Conservation (phyloP, 345 rosid genomes). For the Noccaea bulbosa region DNA sequence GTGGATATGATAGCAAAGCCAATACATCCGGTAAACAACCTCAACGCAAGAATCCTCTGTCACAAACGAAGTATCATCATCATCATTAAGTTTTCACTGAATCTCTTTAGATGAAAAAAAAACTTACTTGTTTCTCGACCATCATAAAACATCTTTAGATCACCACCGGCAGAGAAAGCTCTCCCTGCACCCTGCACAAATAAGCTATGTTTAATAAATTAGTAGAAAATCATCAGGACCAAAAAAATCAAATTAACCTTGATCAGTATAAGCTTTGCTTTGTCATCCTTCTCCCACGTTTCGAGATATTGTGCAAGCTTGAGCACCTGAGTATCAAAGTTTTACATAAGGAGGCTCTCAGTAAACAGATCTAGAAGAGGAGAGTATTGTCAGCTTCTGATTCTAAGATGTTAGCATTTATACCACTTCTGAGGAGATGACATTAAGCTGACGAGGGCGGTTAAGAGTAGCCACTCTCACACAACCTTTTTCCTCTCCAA, state of each 20-base stretch:
- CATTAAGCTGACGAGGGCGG: conserved; percentile 86
- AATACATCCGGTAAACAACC: conserved; percentile 93
- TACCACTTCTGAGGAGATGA: conserved; percentile 85
- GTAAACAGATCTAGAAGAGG: not conserved
- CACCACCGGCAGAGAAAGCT: conserved; percentile 98
- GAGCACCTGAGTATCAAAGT: conserved; percentile 55
- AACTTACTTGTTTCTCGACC: conserved; percentile 76
- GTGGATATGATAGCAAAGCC: conserved; percentile 94
- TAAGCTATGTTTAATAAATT: not conserved
- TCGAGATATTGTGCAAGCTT: conserved; percentile 77
- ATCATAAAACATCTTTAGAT: conserved; percentile 82
- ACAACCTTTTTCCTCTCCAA: conserved; percentile 63
- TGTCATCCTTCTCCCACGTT: conserved; percentile 78
- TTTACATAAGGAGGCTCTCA: conserved; percentile 17
- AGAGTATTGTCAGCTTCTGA: conserved; percentile 5
- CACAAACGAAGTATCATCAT: conserved; percentile 7
- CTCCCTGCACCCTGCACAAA: conserved; percentile 77
- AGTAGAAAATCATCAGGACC: conserved; percentile 4
- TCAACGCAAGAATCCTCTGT: conserved; percentile 91
- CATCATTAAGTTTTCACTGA: not conserved
- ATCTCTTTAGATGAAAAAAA: not conserved
- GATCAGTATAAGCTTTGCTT: conserved; percentile 63
- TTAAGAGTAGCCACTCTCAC: conserved; percentile 72
- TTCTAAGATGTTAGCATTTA: conserved; percentile 1
- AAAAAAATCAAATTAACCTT: conserved; percentile 54